Evolutionary conservation across 805 yeast species (phyloP).

Genomic region (Brettanomyces anomalus): DNA sequence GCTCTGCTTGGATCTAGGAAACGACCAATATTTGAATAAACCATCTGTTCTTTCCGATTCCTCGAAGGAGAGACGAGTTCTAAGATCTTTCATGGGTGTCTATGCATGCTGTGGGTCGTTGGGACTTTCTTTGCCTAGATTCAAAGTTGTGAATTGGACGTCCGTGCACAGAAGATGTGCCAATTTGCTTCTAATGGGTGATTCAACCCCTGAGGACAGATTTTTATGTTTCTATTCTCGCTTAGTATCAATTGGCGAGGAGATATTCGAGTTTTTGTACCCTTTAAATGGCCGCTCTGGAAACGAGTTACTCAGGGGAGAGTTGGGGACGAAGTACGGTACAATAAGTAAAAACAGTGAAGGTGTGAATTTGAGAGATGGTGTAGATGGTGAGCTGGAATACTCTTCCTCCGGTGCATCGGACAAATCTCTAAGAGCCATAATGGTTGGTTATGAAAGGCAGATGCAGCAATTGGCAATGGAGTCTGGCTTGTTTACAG

Average conservation of each 20-base stretch:
- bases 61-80: conserved; percentile 26
- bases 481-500: conserved; percentile 31
- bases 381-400: not conserved
- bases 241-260: conserved; percentile 41
- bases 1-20: conserved; percentile 41
- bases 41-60: conserved; percentile 19
- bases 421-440: conserved; percentile 18
- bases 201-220: conserved; percentile 29
- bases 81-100: conserved; percentile 38
- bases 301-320: not conserved
- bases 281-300: conserved; percentile 11
- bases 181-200: conserved; percentile 26
- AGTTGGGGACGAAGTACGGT: not conserved
- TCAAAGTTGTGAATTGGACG: conserved; percentile 41
- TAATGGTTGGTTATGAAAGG: conserved; percentile 32
- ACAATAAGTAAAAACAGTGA: conserved; percentile 1
- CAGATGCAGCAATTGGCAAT: conserved; percentile 29
- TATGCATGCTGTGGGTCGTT: conserved; percentile 44
- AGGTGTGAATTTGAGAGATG: not conserved
- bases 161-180: conserved; percentile 32
- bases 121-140: conserved; percentile 41
- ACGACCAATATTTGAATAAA: conserved; percentile 22
- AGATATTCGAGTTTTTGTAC: conserved; percentile 32
- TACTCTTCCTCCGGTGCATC: conserved; percentile 5
- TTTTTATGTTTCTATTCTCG: conserved; percentile 37